Percentiles rank a stretch among this genome's conserved stretches.
Evolutionary conservation across 805 yeast genomes (phyloP).

Genomic region (Blastobotrys chiropterorum): DNA sequence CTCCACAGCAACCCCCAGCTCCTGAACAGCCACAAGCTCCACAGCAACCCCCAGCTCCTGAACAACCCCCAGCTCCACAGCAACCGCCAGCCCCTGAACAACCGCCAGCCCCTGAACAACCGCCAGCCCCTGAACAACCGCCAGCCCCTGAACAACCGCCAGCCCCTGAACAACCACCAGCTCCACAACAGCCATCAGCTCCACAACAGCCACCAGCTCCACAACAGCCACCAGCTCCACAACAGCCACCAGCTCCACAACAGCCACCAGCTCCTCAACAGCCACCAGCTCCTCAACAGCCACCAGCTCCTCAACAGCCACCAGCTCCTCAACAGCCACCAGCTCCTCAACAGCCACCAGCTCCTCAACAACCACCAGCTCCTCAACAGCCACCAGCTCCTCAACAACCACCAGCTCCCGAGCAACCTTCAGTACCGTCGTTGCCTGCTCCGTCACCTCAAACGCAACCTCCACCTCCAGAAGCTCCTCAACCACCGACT

Average conservation of each 20-base stretch:
- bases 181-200: background rate
- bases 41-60: background rate
- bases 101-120: background rate
- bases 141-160: background rate
- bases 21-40: background rate
- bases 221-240: background rate
- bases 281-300: background rate
- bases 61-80: background rate
- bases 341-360: background rate
- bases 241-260: background rate
- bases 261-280: constrained; percentile 1
- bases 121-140: background rate
- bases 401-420: background rate
- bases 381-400: background rate
- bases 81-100: background rate
- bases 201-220: background rate
- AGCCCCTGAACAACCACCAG: background rate
- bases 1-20: background rate
- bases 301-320: background rate
- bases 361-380: background rate
- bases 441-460: background rate
- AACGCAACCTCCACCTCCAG: background rate
- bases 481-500: background rate
- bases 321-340: background rate
- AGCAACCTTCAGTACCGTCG: background rate